A percentile compares a stretch with the other conserved stretches of the same genome.
These are phyloP conservation scores for Kodamaea sp. DNA, from an alignment of 1,139 yeast species.

Conservation along the genomic window DNA sequence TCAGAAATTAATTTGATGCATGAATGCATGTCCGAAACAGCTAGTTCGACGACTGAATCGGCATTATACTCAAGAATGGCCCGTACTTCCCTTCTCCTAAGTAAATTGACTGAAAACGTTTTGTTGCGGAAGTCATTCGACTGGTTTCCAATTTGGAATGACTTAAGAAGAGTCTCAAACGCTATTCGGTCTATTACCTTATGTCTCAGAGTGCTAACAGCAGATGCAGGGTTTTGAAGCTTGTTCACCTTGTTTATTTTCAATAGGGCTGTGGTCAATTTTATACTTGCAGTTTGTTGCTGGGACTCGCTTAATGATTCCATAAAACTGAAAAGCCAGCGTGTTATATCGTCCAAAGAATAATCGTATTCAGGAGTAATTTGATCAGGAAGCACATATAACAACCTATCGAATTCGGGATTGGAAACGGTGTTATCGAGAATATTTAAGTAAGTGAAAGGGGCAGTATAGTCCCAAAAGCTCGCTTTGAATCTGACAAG, in stretches of 20 bases:
- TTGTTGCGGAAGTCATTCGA: slow-evolving; percentile 17
- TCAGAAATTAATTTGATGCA: slow-evolving; percentile 43
- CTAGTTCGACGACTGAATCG: slow-evolving; percentile 22
- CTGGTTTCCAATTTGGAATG: slow-evolving; percentile 19
- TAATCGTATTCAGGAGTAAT: slow-evolving; percentile 5
- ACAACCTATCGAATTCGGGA: slow-evolving; percentile 33
- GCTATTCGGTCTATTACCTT: slow-evolving; percentile 11
- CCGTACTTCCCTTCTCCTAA: slow-evolving; percentile 36
- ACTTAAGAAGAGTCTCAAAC: slow-evolving; percentile 15
- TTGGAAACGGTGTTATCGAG: slow-evolving; percentile 53
- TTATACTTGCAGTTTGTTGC: slow-evolving; percentile 41
- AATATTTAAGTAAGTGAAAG: slow-evolving; percentile 52
- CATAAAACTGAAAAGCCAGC: slow-evolving; percentile 45
- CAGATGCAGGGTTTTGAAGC: not conserved
- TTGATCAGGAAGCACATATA: slow-evolving; percentile 9
- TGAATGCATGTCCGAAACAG: slow-evolving; percentile 20
- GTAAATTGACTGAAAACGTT: slow-evolving; percentile 22
- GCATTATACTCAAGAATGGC: slow-evolving; percentile 36
- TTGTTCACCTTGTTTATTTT: slow-evolving; percentile 17
- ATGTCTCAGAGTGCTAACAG: not conserved
- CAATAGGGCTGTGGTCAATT: slow-evolving; percentile 39
- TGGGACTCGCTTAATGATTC: slow-evolving; percentile 40
- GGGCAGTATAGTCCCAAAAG: slow-evolving; percentile 56
- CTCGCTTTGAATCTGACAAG: slow-evolving; percentile 37
- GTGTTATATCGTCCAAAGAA: slow-evolving; percentile 31